Evolutionary conservation across 2,329 filamentous ascomycete species (phyloP).

Genomic region (Hypoxylon sp.): DNA sequence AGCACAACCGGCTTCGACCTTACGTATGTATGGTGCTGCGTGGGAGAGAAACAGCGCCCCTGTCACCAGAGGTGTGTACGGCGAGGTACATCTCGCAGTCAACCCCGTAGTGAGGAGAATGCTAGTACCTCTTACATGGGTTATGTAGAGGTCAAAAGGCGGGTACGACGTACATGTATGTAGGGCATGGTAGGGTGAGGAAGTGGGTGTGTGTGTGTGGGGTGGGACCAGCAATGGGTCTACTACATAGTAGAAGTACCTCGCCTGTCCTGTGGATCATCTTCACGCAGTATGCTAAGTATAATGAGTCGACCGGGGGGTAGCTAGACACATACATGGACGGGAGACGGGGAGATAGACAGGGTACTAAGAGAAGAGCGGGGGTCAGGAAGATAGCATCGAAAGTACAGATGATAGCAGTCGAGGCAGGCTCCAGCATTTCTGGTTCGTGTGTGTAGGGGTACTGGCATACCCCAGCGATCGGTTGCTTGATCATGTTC

Average conservation of each 20-base stretch:
- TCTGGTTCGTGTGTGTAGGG: conserved; percentile 25
- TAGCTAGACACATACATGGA: conserved; percentile 37
- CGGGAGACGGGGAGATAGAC: conserved; percentile 42
- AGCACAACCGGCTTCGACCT: conserved; percentile 45
- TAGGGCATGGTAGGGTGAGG: conserved; percentile 33
- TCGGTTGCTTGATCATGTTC: conserved; percentile 44
- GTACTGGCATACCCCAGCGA: conserved; percentile 42
- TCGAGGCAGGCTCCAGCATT: conserved; percentile 19
- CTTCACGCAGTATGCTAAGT: conserved; percentile 31
- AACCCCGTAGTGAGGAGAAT: conserved; percentile 37
- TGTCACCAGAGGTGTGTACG: conserved; percentile 43
- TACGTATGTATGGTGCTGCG: conserved; percentile 45
- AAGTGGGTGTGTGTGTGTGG: conserved; percentile 41
- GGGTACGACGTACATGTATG: conserved; percentile 44
- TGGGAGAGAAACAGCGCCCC: conserved; percentile 42
- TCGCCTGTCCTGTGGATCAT: conserved; percentile 48
- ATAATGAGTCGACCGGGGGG: conserved; percentile 41
- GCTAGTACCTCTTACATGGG: conserved; percentile 42
- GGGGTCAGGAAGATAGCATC: conserved; percentile 39
- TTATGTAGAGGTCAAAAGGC: conserved; percentile 42
- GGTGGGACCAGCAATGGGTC: conserved; percentile 42
- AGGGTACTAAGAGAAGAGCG: conserved; percentile 35
- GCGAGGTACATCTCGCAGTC: conserved; percentile 41
- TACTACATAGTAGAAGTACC: conserved; percentile 38
- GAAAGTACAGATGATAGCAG: conserved; percentile 37